Percentiles rank a stretch among this genome's conserved stretches.
Conservation (phyloP, 83 land plant species). For the Thuja plicata region DNA sequence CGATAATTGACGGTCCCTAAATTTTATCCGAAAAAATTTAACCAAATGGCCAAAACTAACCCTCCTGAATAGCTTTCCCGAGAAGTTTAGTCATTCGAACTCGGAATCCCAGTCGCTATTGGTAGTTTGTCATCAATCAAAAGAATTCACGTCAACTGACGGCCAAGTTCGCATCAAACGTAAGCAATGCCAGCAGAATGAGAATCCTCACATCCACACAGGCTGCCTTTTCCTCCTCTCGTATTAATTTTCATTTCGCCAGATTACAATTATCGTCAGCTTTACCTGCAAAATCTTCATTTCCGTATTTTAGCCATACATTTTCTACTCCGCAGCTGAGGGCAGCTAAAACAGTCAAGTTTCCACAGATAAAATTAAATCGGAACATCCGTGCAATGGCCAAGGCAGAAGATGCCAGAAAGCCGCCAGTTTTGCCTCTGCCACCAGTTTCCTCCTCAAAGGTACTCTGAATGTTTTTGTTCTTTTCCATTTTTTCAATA, state of each 20-base stretch:
- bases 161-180: neutral
- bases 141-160: neutral
- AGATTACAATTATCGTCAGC: neutral
- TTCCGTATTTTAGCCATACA: neutral
- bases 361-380: neutral
- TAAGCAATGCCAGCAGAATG: neutral
- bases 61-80: no score
- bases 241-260: neutral
- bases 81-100: no score
- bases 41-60: no score
- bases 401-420: slow-evolving; percentile 52
- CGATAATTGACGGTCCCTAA: no score
- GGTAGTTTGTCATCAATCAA: neutral
- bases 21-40: no score
- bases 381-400: slow-evolving; percentile 34
- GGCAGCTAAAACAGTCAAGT: neutral
- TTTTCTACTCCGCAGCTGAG: neutral
- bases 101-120: neutral
- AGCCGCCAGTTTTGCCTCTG: slow-evolving; percentile 52
- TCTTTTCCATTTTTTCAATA: neutral
- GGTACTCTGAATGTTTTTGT: slow-evolving; percentile 19
- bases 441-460: slow-evolving; percentile 47
- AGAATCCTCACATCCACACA: neutral
- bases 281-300: neutral
- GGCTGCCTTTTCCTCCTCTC: neutral